phyloP scores from a whole-genome alignment of 306 rosid species.

The Castanea mollissima region DNA sequence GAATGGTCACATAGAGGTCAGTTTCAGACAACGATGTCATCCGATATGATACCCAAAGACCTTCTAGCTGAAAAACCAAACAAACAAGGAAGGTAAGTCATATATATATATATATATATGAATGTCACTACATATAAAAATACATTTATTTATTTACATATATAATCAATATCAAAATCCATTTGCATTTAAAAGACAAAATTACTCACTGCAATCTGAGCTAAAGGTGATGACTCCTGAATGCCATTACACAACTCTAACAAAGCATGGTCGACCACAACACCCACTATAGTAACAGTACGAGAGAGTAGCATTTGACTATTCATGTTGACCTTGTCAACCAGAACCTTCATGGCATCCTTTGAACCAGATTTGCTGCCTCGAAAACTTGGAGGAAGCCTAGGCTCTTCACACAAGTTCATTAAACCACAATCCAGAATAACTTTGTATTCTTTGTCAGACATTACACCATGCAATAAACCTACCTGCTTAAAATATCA shows the following conservation, averaged over 20 bases:
- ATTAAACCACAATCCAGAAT: conserved; percentile 81
- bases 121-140: neutral
- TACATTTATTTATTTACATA: neutral
- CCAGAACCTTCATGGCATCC: conserved; percentile 74
- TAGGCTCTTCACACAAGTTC: conserved; percentile 77
- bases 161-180: neutral
- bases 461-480: conserved; percentile 72
- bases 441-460: conserved; percentile 91
- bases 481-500: conserved; percentile 67
- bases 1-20: conserved; percentile 87
- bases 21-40: conserved; percentile 88
- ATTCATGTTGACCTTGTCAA: conserved; percentile 86
- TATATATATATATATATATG: neutral
- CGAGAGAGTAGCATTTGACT: conserved; percentile 76
- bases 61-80: conserved; percentile 71
- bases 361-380: conserved; percentile 69
- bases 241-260: conserved; percentile 78
- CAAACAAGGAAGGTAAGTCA: conserved; percentile 16
- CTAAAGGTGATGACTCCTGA: conserved; percentile 75
- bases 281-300: conserved; percentile 75
- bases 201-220: conserved; percentile 85
- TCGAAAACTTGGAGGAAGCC: conserved; percentile 92
- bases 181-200: neutral
- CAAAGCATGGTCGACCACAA: conserved; percentile 69
- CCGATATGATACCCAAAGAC: conserved; percentile 92